Base-by-base conservation (phyloP, 345 rosid genomes). In the Gossypium ekmanianum region DNA sequence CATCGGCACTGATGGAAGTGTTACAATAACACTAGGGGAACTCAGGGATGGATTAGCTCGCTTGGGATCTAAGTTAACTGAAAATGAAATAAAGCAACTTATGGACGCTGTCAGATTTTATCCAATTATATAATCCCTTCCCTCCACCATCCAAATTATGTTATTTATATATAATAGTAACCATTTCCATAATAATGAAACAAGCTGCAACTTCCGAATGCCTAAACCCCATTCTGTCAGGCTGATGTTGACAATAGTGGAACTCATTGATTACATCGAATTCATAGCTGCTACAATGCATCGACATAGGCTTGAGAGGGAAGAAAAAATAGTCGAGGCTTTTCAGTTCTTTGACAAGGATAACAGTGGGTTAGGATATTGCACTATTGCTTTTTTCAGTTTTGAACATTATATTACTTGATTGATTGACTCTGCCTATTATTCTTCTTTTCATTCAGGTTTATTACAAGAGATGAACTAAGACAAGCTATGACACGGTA, bases 261-360 rank as follows among this genome's bases (percentile, higher is more conserved):
- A 54, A 54, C 22, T 27, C 58, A n/a, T 54, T 14, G 98, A 95
- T 82, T 93, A 95, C 83, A 79, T 83, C 9, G 99, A 95, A 79
- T 95, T 95, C 45, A 84, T 95, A 72, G 88, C 98, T 18, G 94
- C 94, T 2, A 90, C 93, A 18, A 93, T 95, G 98, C 95, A 91
- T 75, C 84, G 91, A 34, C 91, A 90, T 79, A 84, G 86, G 83
- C 83, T 95, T 44, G 91, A 93, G 80, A 89, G 78, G 84, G 99
- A 95, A 64, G 98, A 90, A 17, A 83, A 91, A 71, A 79, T 91
- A 76, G 56, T 44, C 74, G 65, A 83, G 83, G 99, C 98, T 66
- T 95, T 95, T 77, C 83, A 81, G 57, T 86, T 71, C 83, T 91
- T 95, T 24, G 98, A 95, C 82, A 89, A 79, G 76, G 98, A 95